Evolutionary conservation across 129 eudicot genomes (phyloP).

Genomic region (Flaveria bidentis): DNA sequence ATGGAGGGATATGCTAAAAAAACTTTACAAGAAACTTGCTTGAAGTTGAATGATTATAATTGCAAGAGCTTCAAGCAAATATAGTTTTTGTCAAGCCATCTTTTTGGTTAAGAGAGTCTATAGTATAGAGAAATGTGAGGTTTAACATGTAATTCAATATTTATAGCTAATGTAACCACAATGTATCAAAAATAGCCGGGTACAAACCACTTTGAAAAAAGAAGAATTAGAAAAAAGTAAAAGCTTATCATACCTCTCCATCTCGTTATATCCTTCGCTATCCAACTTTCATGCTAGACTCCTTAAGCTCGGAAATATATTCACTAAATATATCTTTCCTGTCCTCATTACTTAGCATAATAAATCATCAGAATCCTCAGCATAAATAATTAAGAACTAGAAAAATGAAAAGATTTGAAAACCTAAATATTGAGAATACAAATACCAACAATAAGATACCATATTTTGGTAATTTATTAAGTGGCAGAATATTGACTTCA

Average conservation of each 20-base stretch:
- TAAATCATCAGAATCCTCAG: too few species aligned
- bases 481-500: conserved; percentile 17
- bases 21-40: too few species aligned
- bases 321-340: conserved; percentile 73
- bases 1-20: too few species aligned
- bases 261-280: conserved; percentile 61
- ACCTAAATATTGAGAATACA: background rate
- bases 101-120: too few species aligned
- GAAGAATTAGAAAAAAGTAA: background rate
- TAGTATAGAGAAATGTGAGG: too few species aligned
- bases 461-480: conserved; percentile 19
- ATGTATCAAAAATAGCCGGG: background rate
- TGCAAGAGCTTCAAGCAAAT: too few species aligned
- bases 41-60: too few species aligned
- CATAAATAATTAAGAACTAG: conserved; percentile 58
- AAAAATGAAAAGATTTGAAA: conserved; percentile 21
- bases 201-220: background rate
- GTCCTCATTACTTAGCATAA: conserved; percentile 74
- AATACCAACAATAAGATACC: background rate
- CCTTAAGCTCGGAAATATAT: conserved; percentile 76
- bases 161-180: background rate
- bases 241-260: conserved; percentile 61
- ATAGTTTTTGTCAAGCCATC: too few species aligned
- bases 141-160: background rate
- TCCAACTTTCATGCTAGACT: conserved; percentile 56